Evolutionary conservation across 2,329 filamentous ascomycete species (phyloP), one percentile per base, ranked within the genome.

Genomic region (Sporothrix globosa): DNA sequence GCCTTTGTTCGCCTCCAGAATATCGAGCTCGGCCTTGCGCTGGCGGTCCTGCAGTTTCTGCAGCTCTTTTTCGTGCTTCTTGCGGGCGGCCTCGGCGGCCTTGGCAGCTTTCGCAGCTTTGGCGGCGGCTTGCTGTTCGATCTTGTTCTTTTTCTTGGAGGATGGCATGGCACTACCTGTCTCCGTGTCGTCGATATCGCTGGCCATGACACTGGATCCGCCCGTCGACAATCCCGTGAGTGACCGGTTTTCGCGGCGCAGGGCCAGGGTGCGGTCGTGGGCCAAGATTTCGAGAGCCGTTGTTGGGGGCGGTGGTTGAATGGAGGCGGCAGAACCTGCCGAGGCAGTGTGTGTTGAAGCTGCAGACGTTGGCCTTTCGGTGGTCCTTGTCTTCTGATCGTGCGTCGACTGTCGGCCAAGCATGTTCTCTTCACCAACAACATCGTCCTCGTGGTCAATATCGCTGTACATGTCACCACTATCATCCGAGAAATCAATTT

Each of bases 1-100:
- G 9, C 90, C 81, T 75, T 89, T 90, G 24, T 88, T 68, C 7
- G 67, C 39, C 19, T 52, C 39, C 1, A 50, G 21, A 19, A 68
- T n/a, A 4, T 60, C 53, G 6, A 30, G 17, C 41, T 68, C 53
- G 13, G 67, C 67, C 54, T 68, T 68, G 41, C 81, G 83, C 10
- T 86, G 86, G 70, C 86, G 86, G 19, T 87, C 83, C 61, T 88
- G 82, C 10, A 92, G 83, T 76, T 89, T 91, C 71, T 82, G 81
- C 3, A 93, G 83, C 74, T 92, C 88, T 75, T 88, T 90, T 39
- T 91, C 88, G 72, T 87, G 82, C 24, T 81, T 80, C 13, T 80
- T 74, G 1, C 74, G 71, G 2, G 73, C 76, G 61, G 69, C 78
- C 52, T 74, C 77, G 70, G 72, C 70, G 61, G 67, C 44, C 30